Percentiles rank a stretch among this genome's conserved stretches.
Conservation (phyloP, 2,329 filamentous ascomycete genomes). For the Lachnellula occidentalis region DNA sequence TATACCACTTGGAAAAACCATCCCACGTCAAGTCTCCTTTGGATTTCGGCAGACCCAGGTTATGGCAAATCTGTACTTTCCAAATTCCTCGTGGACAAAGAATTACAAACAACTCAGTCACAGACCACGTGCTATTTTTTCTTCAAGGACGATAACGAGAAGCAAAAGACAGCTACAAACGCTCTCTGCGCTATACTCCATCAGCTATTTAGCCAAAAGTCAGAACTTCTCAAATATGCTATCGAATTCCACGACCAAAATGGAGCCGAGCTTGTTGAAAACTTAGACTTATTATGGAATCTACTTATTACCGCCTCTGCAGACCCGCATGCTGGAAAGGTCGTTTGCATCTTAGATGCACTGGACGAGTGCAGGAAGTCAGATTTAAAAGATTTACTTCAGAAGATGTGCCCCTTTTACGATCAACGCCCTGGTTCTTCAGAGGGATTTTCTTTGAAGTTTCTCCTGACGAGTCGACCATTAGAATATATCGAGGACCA, state of each 20-base stretch:
- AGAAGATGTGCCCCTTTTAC: slow-evolving; percentile 3
- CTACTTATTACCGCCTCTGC: slow-evolving; percentile 28
- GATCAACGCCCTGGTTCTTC: not conserved
- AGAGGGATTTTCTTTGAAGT: slow-evolving; percentile 25
- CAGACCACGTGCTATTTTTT: slow-evolving; percentile 38
- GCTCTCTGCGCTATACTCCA: slow-evolving; percentile 38
- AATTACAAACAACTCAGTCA: slow-evolving; percentile 14
- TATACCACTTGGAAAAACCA: slow-evolving; percentile 29
- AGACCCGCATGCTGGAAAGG: slow-evolving; percentile 26
- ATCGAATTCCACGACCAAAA: slow-evolving; percentile 23
- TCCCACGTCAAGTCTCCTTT: slow-evolving; percentile 26
- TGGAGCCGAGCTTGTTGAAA: slow-evolving; percentile 24
- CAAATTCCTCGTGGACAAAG: slow-evolving; percentile 30
- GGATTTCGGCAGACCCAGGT: slow-evolving; percentile 36
- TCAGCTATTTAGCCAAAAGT: slow-evolving; percentile 33
- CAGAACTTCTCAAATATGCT: slow-evolving; percentile 32
- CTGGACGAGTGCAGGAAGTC: slow-evolving; percentile 34
- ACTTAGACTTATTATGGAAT: slow-evolving; percentile 29
- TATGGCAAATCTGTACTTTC: slow-evolving; percentile 37
- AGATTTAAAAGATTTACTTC: slow-evolving; percentile 24
- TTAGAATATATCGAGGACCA: slow-evolving; percentile 28
- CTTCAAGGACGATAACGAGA: slow-evolving; percentile 34
- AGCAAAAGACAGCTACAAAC: slow-evolving; percentile 32
- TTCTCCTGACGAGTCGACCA: slow-evolving; percentile 34
- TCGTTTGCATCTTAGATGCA: slow-evolving; percentile 36